Conservation (phyloP, 169 alveolate genomes). For the Nephromyces sp. region DNA sequence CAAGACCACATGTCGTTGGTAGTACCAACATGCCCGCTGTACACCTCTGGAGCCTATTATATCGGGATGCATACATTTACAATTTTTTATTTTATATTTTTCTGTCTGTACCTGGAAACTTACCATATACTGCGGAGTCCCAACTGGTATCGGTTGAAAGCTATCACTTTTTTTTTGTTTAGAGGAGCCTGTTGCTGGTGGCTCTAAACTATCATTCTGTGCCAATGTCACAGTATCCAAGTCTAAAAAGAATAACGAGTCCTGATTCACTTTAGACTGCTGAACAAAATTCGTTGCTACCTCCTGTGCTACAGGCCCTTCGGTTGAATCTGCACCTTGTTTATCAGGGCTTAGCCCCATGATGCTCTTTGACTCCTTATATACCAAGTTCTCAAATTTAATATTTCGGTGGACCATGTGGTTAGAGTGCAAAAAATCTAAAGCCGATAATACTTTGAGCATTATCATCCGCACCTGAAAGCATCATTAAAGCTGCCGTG, state of each 20-base stretch:
- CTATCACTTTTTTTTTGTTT: neutral
- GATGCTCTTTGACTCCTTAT: neutral
- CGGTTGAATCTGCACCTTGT: too few species aligned
- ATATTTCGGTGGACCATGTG: neutral
- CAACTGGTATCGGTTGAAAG: neutral
- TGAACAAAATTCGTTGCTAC: neutral
- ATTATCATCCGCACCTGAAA: neutral
- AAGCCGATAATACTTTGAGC: neutral
- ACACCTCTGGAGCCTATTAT: constrained; percentile 34
- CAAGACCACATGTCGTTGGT: constrained; percentile 32
- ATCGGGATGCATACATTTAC: neutral
- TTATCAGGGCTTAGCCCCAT: too few species aligned
- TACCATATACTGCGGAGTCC: neutral
- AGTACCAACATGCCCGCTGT: constrained; percentile 23
- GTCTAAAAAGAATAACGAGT: neutral
- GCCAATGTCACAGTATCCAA: neutral
- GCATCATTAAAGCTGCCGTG: neutral
- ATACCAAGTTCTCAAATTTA: neutral
- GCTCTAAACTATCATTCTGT: neutral
- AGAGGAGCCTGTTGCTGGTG: neutral
- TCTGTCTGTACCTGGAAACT: neutral
- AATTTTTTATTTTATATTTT: neutral
- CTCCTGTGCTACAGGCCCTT: too few species aligned
- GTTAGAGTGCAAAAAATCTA: neutral
- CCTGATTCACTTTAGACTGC: neutral